A percentile compares a stretch with the other conserved stretches of the same genome.
Conservation (phyloP, 805 yeast species). For the Candida bentonensis region DNA sequence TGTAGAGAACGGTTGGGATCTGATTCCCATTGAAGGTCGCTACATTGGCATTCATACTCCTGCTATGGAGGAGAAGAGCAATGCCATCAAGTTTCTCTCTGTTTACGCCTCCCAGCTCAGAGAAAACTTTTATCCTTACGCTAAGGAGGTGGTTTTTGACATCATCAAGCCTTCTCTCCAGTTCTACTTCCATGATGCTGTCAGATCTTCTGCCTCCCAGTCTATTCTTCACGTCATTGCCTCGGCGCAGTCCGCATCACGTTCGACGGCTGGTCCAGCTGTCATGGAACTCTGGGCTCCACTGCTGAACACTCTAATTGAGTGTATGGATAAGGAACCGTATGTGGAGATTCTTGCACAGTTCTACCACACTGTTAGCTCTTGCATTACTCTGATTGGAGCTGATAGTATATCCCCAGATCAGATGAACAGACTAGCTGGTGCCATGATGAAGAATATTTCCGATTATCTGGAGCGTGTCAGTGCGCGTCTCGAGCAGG, state of each 20-base stretch:
- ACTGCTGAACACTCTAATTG: constrained; percentile 52
- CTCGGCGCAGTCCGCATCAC: constrained; percentile 41
- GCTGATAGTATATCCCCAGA: constrained; percentile 36
- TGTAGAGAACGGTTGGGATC: constrained; percentile 90
- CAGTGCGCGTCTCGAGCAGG: constrained; percentile 50
- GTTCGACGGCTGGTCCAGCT: constrained; percentile 41
- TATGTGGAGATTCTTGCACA: constrained; percentile 70
- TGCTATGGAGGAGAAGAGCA: constrained; percentile 82
- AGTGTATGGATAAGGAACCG: constrained; percentile 62
- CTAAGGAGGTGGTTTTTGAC: constrained; percentile 59
- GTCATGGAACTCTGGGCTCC: constrained; percentile 59
- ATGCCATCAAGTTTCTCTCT: constrained; percentile 78
- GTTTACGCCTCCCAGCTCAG: constrained; percentile 76
- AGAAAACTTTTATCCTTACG: constrained; percentile 72
- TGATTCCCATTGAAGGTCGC: constrained; percentile 78
- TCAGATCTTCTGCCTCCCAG: constrained; percentile 79
- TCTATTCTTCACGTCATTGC: constrained; percentile 65
- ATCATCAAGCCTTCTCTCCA: constrained; percentile 80
- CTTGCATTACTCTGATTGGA: constrained; percentile 56
- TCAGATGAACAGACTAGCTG: constrained; percentile 38
- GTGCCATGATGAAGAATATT: constrained; percentile 46
- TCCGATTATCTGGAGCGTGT: constrained; percentile 59
- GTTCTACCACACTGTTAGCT: constrained; percentile 58
- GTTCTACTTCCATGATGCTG: constrained; percentile 88
- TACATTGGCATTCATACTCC: constrained; percentile 92